phyloP scores from a whole-genome alignment of 768 basidiomycete species.

The Lactarius deliciosus region DNA sequence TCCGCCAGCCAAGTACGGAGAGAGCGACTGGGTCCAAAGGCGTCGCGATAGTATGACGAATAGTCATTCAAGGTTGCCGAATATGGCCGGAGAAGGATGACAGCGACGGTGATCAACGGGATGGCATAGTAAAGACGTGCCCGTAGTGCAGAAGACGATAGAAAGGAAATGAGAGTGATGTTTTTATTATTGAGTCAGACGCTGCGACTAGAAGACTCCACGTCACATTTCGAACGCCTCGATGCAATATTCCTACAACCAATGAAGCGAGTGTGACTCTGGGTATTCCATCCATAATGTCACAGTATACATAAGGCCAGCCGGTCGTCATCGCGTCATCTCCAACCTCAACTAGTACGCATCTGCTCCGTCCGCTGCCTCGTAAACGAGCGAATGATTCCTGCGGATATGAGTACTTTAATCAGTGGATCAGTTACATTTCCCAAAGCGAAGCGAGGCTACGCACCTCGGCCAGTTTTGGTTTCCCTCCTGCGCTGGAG shows the following conservation, averaged over 20 bases:
- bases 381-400: no score
- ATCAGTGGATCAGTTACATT: neutral
- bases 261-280: no score
- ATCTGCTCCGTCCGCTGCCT: no score
- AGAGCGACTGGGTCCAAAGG: neutral
- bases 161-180: no score
- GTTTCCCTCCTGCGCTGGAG: constrained; percentile 39
- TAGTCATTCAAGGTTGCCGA: neutral
- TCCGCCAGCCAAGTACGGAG: constrained; percentile 13
- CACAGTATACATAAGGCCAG: neutral
- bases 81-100: neutral
- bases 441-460: neutral
- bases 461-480: constrained; percentile 43
- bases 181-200: neutral
- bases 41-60: constrained; percentile 13
- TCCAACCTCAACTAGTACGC: neutral
- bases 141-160: neutral
- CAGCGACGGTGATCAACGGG: neutral
- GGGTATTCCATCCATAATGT: no score
- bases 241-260: no score
- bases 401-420: constrained; percentile 39
- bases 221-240: no score
- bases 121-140: neutral
- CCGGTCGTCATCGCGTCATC: no score
- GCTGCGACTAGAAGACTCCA: no score